Evolutionary conservation across 495 filamentous ascomycete genomes (phyloP), one percentile per base, ranked within the genome.

Genomic region (Niebla homalea): DNA sequence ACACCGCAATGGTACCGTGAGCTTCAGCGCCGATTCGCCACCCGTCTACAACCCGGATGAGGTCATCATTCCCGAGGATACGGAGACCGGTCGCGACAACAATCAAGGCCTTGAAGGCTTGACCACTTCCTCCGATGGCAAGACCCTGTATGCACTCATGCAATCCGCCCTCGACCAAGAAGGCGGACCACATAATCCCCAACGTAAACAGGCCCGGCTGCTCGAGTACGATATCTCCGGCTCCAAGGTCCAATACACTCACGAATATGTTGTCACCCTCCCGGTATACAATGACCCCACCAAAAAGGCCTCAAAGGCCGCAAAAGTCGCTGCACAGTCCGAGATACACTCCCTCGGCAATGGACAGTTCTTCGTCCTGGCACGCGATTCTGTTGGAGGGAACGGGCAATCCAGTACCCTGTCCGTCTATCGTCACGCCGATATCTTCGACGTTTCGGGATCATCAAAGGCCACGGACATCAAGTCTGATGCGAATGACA

Each of bases 21-120:
- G 70, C 66, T 83, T 83, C 66, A 70, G 63, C 53, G 73, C 80
- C 41, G 66, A 73, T 56, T 78, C 74, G 5, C 73, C 85, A 4
- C 83, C 85, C 7, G 65, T 77, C 52, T 87, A 82, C 57, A 60
- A 79, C 54, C 66, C 62, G 0, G 49, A 66, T 47, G 52, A 64
- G 18, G 43, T 59, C 21, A 59, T 78, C 55, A 49, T 54, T 8
- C 80, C 80, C 1, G 65, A 63, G 5, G 69, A 87, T 53, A 78
- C 83, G 1, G 65, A 70, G 5, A 74, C 73, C 5, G 85, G 86
- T 5, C 74, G 85, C 25, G 67, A 74, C 51, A 87, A 89, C 60
- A 89, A 89, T 64, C 81, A 87, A 56, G 83, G 84, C 19, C 78
- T 89, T 52, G 85, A 92, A 61, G 85, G 80, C 1, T 64, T 92